These are phyloP conservation scores for Xenosphaeropsis pyriputrescens DNA, from an alignment of 2,329 filamentous ascomycete species.

Conservation along the genomic window DNA sequence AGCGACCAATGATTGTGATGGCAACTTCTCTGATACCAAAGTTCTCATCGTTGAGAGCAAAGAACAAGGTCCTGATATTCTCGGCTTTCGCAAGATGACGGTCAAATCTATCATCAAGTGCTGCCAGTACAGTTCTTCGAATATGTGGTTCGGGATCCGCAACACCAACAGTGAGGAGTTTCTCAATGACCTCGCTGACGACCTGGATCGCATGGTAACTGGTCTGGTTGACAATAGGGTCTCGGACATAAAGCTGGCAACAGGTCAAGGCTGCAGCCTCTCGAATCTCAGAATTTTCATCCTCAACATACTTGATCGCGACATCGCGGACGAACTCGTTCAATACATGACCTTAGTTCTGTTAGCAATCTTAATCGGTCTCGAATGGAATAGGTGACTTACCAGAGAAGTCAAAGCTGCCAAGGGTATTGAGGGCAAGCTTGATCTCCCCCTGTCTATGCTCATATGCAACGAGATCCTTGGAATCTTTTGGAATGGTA, in stretches of 20 bases:
- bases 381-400: background rate
- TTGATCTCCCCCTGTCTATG: constrained; percentile 77
- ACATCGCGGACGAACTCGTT: constrained; percentile 99
- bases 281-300: constrained; percentile 83
- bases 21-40: constrained; percentile 89
- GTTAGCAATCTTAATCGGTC: constrained; percentile 5
- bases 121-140: constrained; percentile 72
- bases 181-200: constrained; percentile 95
- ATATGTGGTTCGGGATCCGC: constrained; percentile 86
- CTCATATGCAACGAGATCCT: constrained; percentile 71
- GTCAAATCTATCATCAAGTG: constrained; percentile 87
- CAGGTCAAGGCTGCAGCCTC: constrained; percentile 93
- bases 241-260: constrained; percentile 91
- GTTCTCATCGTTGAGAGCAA: constrained; percentile 88
- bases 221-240: constrained; percentile 95
- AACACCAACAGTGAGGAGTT: constrained; percentile 84
- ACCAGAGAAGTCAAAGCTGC: constrained; percentile 83
- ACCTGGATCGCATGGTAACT: constrained; percentile 95
- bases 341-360: constrained; percentile 54
- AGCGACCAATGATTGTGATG: constrained; percentile 87
- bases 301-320: constrained; percentile 94
- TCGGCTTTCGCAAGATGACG: constrained; percentile 94
- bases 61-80: constrained; percentile 89
- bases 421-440: constrained; percentile 81
- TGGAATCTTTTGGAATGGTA: constrained; percentile 74